Conservation (phyloP, 305 asterid species). For the Stenogyne calaminthoides region DNA sequence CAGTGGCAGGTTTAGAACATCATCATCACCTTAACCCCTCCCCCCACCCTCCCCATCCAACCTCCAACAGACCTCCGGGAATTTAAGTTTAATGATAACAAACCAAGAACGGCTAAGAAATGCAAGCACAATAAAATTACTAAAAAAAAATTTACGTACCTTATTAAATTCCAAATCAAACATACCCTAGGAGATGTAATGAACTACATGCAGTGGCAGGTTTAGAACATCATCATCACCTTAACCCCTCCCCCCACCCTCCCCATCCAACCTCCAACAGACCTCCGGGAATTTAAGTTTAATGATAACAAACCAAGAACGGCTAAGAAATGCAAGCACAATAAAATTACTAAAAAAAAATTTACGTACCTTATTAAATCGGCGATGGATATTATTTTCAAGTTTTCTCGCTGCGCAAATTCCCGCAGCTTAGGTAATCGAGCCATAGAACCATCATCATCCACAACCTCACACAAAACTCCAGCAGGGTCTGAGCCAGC, state of each 20-base stretch:
- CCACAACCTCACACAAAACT: constrained; percentile 93
- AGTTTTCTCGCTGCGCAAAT: constrained; percentile 64
- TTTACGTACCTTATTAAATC: constrained; percentile 78
- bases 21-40: not conserved
- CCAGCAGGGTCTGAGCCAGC: constrained; percentile 91
- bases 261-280: not conserved
- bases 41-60: not conserved
- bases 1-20: not conserved
- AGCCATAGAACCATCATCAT: constrained; percentile 99
- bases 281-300: not conserved
- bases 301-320: not conserved
- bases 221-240: not conserved
- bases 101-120: not conserved
- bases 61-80: not conserved
- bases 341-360: not conserved
- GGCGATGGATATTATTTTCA: constrained; percentile 86
- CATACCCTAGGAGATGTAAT: not conserved
- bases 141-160: constrained; percentile 43
- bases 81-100: not conserved
- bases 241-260: not conserved
- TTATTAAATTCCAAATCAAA: constrained; percentile 49
- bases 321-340: not conserved
- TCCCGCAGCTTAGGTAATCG: constrained; percentile 78
- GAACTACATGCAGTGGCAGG: not conserved
- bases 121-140: not conserved